Evolutionary conservation across 495 filamentous ascomycete genomes (phyloP).

Genomic region (Aspergillus conjunctus): DNA sequence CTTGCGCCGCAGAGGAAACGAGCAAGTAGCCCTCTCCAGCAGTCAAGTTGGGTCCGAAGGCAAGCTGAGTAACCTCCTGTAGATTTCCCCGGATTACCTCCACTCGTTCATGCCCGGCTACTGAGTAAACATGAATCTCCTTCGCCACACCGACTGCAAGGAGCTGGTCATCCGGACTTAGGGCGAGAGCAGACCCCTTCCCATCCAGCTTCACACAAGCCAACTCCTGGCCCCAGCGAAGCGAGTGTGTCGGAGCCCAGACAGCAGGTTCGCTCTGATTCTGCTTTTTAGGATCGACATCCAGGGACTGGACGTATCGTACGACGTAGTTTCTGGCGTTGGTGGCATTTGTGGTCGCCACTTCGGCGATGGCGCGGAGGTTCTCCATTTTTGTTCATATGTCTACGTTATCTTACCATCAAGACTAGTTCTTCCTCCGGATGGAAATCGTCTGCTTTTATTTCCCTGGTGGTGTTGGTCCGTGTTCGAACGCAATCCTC

Average conservation of each 20-base stretch:
- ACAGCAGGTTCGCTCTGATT: neutral
- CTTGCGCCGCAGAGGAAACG: neutral
- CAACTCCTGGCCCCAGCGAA: neutral
- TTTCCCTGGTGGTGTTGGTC: too few relatives aligned
- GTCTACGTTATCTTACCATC: slow-evolving; percentile 3
- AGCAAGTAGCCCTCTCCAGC: neutral
- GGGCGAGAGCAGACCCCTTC: neutral
- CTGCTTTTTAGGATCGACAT: neutral
- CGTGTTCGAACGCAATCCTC: too few relatives aligned
- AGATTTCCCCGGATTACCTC: neutral
- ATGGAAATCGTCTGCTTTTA: too few relatives aligned
- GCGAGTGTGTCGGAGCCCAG: neutral
- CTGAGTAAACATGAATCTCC: neutral
- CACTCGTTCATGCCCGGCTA: neutral
- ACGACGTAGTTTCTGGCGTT: neutral
- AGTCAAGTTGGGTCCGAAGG: neutral
- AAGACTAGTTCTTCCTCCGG: too few relatives aligned
- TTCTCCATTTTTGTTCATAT: neutral
- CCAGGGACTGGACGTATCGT: neutral
- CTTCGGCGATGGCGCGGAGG: neutral
- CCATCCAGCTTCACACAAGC: neutral
- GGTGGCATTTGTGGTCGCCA: neutral
- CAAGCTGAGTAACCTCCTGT: neutral
- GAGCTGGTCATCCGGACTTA: neutral
- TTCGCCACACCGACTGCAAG: neutral